Evolutionary conservation across 768 basidiomycete genomes (phyloP), one percentile per base, ranked within the genome.

Genomic region (Termitomyces sp.): DNA sequence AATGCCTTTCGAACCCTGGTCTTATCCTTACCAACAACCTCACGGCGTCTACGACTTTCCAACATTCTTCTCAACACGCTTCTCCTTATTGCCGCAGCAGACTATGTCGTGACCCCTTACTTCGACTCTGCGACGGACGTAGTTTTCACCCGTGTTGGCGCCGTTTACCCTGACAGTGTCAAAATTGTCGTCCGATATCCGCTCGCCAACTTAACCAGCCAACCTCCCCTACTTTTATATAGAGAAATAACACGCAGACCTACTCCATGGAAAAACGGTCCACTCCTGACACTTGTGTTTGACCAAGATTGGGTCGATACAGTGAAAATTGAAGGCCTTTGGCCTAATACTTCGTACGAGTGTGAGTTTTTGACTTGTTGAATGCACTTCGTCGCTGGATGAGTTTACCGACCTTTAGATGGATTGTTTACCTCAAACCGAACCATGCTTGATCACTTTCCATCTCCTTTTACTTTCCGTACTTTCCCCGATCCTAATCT

Each of bases 401-500:
- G 46, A 59, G 30, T 59, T n/a, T 39, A 58, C 44, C 54, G 48
- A 34, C 9, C 22, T 34, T 30, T 53, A 85, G 83, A 85, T 70
- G 73, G 70, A 34, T 64, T 74, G 64, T 79, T 67, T 64, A 75
- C 42, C 60, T 70, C 67, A 31, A 81, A 85, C 61, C 68, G 71
- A 42, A 77, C 78, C 3, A 50, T 76, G 58, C 75, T 85, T 36
- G 77, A 79, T n/a, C 81, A 80, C 68, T 82, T 84, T 16, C 54
- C 64, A 15, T 64, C 66, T 6, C 82, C 86, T 7, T 78, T 88
- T 48, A 69, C 70, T 22, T 91, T 93, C 75, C 82, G 75, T 58
- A 93, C 90, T 8, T 89, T 87, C 72, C 89, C 90, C 3, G 90
- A 92, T 68, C 79, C 86, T 8, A 76, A 81, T 11, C 75, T 89